Base-by-base conservation (phyloP, 768 basidiomycete species). In the Lentinula sp. region DNA sequence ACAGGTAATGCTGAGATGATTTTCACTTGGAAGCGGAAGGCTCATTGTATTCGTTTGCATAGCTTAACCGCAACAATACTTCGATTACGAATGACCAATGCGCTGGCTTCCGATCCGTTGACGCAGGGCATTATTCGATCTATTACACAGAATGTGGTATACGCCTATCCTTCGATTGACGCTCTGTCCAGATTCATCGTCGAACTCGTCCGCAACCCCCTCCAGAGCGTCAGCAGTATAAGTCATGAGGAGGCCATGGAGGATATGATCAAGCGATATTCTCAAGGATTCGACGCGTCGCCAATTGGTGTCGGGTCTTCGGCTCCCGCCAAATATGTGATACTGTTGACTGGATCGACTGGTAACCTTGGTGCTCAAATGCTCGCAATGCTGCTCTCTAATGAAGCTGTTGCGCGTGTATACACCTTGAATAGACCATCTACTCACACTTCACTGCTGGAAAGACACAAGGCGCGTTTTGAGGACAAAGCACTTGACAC, bases 321-420 rank as follows among this genome's bases (percentile, higher is more conserved):
- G 2, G 1, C 37, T 16, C 51, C 57, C 11, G 67, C 65, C 9
- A 32, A 60, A 6, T 32, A 50, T n/a, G 71, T 72, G 0, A 71
- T 79, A 1, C 65, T 76, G 5, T 62, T 79, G 35, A 79, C 78
- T 0, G 78, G 78, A 4, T 69, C 72, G 3, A 79, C 78, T 0
- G 78, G 78, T 8, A 70, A 68, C 18, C 68, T 79, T 3, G 78
- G 78, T 10, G 72, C 74, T 1, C 69, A 75, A 53, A 50, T 77
- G 1, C 70, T 78, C 4, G 67, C 65, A 0, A 61, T 64, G 4
- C 68, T 79, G 13, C 60, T 75, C 13, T 40, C 58, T 6, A 66
- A 65, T n/a, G 35, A 58, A 0, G 48, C 10, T 0, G 72, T 78
- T 13, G 50, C 21, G 3, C 48, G 39, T 37, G 50, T 60, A 5